Conservation (phyloP, 2,329 filamentous ascomycete genomes). For the Hypoxylon sp. region DNA sequence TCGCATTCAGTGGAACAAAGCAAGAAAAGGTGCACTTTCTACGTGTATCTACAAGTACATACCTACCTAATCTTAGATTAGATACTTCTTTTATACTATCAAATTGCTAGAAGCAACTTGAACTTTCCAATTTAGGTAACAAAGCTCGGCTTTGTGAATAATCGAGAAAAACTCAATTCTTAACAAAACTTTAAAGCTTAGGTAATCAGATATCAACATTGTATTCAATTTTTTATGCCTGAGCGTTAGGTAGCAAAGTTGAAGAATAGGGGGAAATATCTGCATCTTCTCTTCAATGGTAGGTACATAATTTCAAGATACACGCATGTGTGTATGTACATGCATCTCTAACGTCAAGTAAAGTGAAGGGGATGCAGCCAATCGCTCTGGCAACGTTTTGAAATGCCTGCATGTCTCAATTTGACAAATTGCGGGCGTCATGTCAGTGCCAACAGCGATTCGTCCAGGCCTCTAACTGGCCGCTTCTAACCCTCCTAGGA, state of each 20-base stretch:
- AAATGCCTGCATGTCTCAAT: conserved; percentile 33
- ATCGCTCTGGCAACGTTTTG: conserved; percentile 37
- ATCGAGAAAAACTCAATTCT: neutral
- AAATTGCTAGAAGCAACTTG: conserved; percentile 17
- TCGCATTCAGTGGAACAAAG: conserved; percentile 20
- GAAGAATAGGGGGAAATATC: neutral
- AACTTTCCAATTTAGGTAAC: conserved; percentile 4
- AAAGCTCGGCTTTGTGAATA: neutral
- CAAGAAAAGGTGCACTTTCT: neutral
- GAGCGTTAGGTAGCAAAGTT: conserved; percentile 2
- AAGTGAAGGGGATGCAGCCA: conserved; percentile 13
- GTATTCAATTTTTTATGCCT: neutral
- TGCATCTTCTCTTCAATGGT: neutral
- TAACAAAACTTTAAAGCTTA: neutral
- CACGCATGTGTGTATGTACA: neutral
- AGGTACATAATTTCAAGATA: conserved; percentile 14
- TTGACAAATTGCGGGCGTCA: conserved; percentile 19
- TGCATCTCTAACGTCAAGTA: neutral
- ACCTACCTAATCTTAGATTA: no score
- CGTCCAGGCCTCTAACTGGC: neutral
- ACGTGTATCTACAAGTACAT: no score
- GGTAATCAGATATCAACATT: neutral
- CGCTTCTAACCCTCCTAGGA: conserved; percentile 4
- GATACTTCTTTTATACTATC: neutral
- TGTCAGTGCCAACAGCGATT: conserved; percentile 3